phyloP scores from a whole-genome alignment of 768 basidiomycete species.

The Suillus fuscotomentosus region DNA sequence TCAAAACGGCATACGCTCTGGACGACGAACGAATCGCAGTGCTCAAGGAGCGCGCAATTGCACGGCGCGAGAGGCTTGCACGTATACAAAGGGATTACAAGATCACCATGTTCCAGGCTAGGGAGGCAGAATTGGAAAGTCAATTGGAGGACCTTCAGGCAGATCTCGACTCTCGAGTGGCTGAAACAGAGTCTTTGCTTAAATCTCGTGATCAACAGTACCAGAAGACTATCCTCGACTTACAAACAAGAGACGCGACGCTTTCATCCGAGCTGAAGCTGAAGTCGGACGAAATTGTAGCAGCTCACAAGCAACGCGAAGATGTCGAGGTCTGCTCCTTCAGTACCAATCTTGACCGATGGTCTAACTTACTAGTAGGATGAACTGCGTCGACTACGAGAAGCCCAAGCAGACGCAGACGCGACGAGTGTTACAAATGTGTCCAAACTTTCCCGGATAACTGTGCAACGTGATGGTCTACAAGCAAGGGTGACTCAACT shows the following conservation, averaged over 20 bases:
- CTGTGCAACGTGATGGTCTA: conserved; percentile 57
- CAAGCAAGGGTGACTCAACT: conserved; percentile 52
- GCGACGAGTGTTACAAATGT: conserved; percentile 43
- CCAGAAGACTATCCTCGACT: conserved; percentile 27
- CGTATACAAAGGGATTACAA: conserved; percentile 63
- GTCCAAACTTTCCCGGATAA: conserved; percentile 55
- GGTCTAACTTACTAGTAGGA: conserved; percentile 24
- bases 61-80: conserved; percentile 57
- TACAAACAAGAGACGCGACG: conserved; percentile 30
- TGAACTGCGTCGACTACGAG: conserved; percentile 43
- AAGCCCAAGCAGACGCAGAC: conserved; percentile 49
- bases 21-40: conserved; percentile 52
- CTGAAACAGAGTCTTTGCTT: conserved; percentile 15
- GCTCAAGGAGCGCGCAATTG: conserved; percentile 52
- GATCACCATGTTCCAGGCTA: conserved; percentile 64
- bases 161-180: conserved; percentile 29
- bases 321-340: conserved; percentile 41
- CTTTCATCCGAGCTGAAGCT: conserved; percentile 39
- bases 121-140: conserved; percentile 58
- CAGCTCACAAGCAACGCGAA: conserved; percentile 42
- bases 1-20: conserved; percentile 50
- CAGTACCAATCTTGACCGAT: conserved; percentile 1
- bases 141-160: conserved; percentile 54
- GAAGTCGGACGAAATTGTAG: conserved; percentile 37
- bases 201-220: conserved; percentile 23